Base-by-base conservation (phyloP, 176 grass and related monocot genomes). In the Oryza rufipogon region DNA sequence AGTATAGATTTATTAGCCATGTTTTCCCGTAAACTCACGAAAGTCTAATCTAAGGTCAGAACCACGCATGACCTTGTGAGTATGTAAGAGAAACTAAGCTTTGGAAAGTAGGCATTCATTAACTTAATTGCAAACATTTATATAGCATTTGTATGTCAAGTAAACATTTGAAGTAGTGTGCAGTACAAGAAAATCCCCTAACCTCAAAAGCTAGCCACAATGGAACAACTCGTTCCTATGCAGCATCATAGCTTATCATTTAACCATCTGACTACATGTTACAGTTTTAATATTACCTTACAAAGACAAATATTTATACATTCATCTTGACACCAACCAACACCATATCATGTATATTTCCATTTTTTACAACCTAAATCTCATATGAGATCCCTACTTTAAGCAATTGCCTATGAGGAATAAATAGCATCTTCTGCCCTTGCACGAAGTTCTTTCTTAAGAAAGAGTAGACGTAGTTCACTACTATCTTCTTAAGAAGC, bases 311-410 rank as follows among this genome's bases (percentile, higher is more conserved):
- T 5, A 52, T 52, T 14, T 52, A 8, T 58, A n/a, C 54, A 58
- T 58, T 20, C 0, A 2, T 20, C 54, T 20, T 20, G 6, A 58
- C 20, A 20, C 54, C 16, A n/a, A 20, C 19, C 20, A 20, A n/a
- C 54, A 19, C 20, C 6, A 20, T 56, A 19, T 56, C 16, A 8
- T 16, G 15, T 39, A 17, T 70, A n/a, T 41, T 3, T 70, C 17
- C 17, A 19, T 39, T 70, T 70, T 41, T 20, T 9, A 41, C 34
- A 41, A 20, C 34, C 63, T 85, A 88, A 36, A 87, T 77, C 44
- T 91, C 89, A 36, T 87, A 87, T n/a, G 81, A 80, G 39, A 91
- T 91, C 28, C 89, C 89, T 56, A 91, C 85, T 30, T 84, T 87
- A 4, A 91, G 85, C 52, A 91, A 23, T 30, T 87, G 74, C 2